Evolutionary conservation across 768 basidiomycete genomes (phyloP), one percentile per base, ranked within the genome.

Genomic region (Paxillus ammoniavirescens): DNA sequence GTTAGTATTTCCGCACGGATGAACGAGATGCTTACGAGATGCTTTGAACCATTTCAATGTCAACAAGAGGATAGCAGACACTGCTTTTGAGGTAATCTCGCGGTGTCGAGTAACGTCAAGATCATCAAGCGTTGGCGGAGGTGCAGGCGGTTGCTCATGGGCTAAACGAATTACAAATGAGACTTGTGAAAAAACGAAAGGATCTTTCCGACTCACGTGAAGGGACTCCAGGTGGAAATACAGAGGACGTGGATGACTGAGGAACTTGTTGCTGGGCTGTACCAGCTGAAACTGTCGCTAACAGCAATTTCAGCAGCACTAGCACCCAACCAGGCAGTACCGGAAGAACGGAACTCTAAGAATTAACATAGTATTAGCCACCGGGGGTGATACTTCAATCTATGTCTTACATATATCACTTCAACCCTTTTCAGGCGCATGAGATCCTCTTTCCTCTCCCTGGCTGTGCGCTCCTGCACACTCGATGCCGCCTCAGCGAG

Each of bases 31-130:
- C 93, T 69, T 61, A 98, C 96, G 97, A 47, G 96, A 98, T 21
- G 90, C 91, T 72, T 98, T 98, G 78, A 98, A 96, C 97, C 97
- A 99, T 69, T 98, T 97, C 60, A 99, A 70, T 2, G 90, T 82
- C 36, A 98, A 75, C 5, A 98, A 72, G 26, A 99, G 71, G 53
- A 98, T 97, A 1, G 94, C 96, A 13, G 97, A 98, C 4, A 97
- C 92, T 0, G 94, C 94, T 69, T 99, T 99, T 10, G 92, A 93
- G 0, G 92, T 97, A 61, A 99, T 95, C 71, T 99, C 97, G 37
- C 96, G 90, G 72, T 98, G 96, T 10, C 97, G 84, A 23, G 85
- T 87, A 30, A 95, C 88, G 65, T 99, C 97, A 46, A 91, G 84
- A 61, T 99, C 96, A 55, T 98, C 94, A 12, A 93, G 72, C 0